Base-by-base conservation (phyloP, 2,329 filamentous ascomycete species). In the Alternaria infectoria region DNA sequence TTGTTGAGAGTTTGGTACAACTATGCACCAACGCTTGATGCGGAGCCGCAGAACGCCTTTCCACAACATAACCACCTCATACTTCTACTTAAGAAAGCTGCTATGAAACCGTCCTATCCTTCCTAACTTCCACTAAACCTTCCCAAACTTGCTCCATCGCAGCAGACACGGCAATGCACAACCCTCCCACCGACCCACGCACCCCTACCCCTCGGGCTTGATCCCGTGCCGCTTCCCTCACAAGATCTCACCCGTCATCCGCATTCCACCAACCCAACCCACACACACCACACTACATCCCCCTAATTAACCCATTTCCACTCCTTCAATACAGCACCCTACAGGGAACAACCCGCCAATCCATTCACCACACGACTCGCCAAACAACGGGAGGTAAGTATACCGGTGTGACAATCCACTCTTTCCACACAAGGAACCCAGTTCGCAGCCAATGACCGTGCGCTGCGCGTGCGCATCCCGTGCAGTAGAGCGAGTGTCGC, bases 341-440 rank as follows among this genome's bases (percentile, higher is more conserved):
- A 44, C 58, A 61, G 58, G 58, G 58, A 57, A 57, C 15, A 61
- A 50, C 58, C 58, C 45, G 32, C 50, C 51, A 55, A 30, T 19
- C 6, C 28, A 17, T 36, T 23, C 43, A 40, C 44, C 21, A 50
- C 45, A 52, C 58, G 58, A 57, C 54, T 44, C 54, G 54, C 25
- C 26, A 28, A 19, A 43, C 54, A 56, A 46, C 26, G 15, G n/a
- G n/a, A 43, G 54, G 54, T 40, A 56, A 13, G 54, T 56, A 30
- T 47, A 46, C 54, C 43, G 54, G 28, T 56, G 54, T 56, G 54
- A 30, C 54, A 56, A 56, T 56, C 54, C 54, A 56, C 47, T 57
- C 44, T 56, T 40, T 45, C 40, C 51, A 50, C 61, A 50, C 61
- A 46, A 43, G 54, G 28, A 52, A 21, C 49, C 50, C 21, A 15